Evolutionary conservation across 371 early-diverging fungal genomes (phyloP), one percentile per base, ranked within the genome.

Genomic region (Umbelopsis sp.): DNA sequence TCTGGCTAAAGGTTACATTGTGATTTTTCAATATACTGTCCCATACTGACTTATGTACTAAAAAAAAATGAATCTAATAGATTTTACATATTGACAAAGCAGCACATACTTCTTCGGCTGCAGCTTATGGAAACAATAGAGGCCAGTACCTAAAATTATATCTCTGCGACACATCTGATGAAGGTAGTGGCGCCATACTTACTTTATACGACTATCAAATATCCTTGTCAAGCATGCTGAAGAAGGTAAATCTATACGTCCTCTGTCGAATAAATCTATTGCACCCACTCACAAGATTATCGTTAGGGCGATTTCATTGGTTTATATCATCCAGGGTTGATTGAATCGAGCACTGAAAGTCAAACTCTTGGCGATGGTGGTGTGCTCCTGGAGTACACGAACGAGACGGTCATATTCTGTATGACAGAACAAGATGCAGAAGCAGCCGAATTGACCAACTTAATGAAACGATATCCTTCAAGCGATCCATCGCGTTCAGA

Each of bases 401-500:
- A 63, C 18, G 72, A 78, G 3, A 82, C 78, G 0, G 73, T 75
- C 8, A 65, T 82, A 16, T 82, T 82, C 63, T 35, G 74, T 50
- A 82, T 82, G 82, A 68, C 80, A 10, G 82, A 78, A 63, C 70
- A 73, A 50, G 78, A 80, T 50, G 82, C 82, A 38, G 68, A 71
- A 48, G 70, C 70, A 37, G 80, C 78, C 4, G 71, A 70, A 45
- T 67, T 79, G 22, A 70, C 70, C 12, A 72, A 72, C 46, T 50
- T 69, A 0, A 57, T 57, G 57, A 57, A 35, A 32, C 38, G 6
- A 57, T 1, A 4, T 12, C 16, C 16, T 0, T 35, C 37, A 8
- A 35, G 16, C 18, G n/a, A 35, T 4, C 35, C 1, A 70, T 70
- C 68, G 45, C n/a, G 29, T 22, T 44, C 32, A 46, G 24, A 46